Base-by-base conservation (phyloP, 164 flowering plant species). In the Nymphaea thermarum region DNA sequence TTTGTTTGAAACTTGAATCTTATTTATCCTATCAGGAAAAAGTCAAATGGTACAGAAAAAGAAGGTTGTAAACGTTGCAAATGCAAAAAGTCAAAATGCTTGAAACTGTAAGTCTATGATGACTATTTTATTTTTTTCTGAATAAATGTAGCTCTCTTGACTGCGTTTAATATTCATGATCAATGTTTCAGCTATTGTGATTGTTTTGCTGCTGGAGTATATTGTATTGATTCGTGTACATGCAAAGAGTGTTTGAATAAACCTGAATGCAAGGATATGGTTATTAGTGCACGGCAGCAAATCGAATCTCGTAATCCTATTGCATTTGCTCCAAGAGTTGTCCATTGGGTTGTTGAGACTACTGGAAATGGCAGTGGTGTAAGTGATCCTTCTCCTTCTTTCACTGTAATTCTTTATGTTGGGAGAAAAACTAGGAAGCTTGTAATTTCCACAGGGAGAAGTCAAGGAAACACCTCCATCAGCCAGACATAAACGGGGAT, bases 251-350 rank as follows among this genome's bases (percentile, higher is more conserved):
- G 97, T 82, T 82, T 76, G 44, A 93, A 93, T 76, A 83, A 70
- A 70, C 87, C 86, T 64, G 84, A 85, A 67, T 78, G 81, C 71
- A 81, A 87, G 77, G 93, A 85, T 64, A 87, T 71, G 17, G 90
- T 90, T 81, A 71, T 77, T 71, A 84, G 72, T 60, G 78, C 82
- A 16, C 70, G 90, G 53, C 80, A 81, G 69, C 87, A 83, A 66
- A 86, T 92, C 78, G 88, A 82, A 66, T 83, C 89, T 4, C 89
- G 90, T 18, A 83, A 90, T 67, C 93, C 95, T 15, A 80, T 82
- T 69, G 98, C 98, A 68, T 90, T 92, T 87, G 86, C 87, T 76
- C 90, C 98, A 15, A 92, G 83, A 75, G 68, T 89, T 68, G 74
- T 85, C 42, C 75, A 63, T 67, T 66, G 57, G n/a, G 57, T n/a